Evolutionary conservation across 352 stramenopile genomes (phyloP).

Genomic region (Phytophthora hybrid): DNA sequence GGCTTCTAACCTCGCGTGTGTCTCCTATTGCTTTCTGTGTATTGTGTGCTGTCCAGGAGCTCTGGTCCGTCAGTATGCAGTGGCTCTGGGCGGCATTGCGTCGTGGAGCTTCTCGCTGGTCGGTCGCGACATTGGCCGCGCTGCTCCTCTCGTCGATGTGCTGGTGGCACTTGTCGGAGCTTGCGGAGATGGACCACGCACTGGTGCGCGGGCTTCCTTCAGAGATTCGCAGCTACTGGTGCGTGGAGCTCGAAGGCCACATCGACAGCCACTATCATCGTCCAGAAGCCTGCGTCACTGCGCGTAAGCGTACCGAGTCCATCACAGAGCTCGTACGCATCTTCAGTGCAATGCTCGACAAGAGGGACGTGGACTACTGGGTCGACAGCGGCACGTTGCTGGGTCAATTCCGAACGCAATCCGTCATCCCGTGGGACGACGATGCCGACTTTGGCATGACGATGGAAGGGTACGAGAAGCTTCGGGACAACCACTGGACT

Average conservation of each 20-base stretch:
- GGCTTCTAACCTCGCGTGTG: not conserved
- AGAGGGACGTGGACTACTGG: constrained; percentile 67
- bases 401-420: constrained; percentile 59
- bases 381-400: constrained; percentile 71
- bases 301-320: constrained; percentile 44
- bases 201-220: constrained; percentile 26
- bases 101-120: constrained; percentile 18
- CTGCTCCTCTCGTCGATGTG: constrained; percentile 15
- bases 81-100: not conserved
- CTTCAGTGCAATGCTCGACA: constrained; percentile 50
- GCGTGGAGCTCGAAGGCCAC: constrained; percentile 50
- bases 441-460: constrained; percentile 69
- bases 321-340: constrained; percentile 53
- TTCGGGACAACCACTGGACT: constrained; percentile 39
- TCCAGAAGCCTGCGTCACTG: constrained; percentile 48
- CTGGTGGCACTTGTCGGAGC: constrained; percentile 29
- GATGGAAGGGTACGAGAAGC: constrained; percentile 44
- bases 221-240: constrained; percentile 30
- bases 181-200: constrained; percentile 34
- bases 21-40: not conserved
- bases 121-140: constrained; percentile 4
- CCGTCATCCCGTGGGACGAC: constrained; percentile 62
- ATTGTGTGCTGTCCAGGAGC: not conserved
- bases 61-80: not conserved
- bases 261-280: constrained; percentile 50